Base-by-base conservation (phyloP, 345 rosid genomes). In the Mercurialis annua region DNA sequence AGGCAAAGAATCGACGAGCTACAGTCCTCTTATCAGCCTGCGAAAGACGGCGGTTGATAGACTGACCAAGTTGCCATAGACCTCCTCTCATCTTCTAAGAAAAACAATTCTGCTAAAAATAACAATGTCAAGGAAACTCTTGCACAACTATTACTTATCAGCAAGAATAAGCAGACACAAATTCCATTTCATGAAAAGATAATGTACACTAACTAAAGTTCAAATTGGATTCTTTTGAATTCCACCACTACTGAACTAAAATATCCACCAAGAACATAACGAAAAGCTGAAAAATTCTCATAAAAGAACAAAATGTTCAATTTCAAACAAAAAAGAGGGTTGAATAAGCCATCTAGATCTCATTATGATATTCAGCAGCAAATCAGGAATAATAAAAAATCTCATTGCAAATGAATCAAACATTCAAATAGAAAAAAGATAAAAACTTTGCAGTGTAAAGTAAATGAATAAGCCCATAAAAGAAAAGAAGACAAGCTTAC, bases 41-140 rank as follows among this genome's bases (percentile, higher is more conserved):
- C 58, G 85, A 84, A 75, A 91, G 83, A 47, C 84, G 96, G 59
- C 95, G 88, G 40, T 89, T 85, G 68, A 91, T 78, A 53, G 93
- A 91, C 77, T 89, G 98, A 53, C 99, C 96, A 44, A 94, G 93
- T 81, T 94, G 96, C 99, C 98, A 92, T 63, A 95, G 77, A 70
- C 88, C 92, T 73, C 98, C 98, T 80, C 94, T 95, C 99, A 90
- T 95, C 74, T 78, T 85, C 71, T 61, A 57, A 54, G 56, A 24
- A 59, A 62, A 43, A 73, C 64, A 52, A 64, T 44, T 65, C 85
- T 81, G 76, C 69, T 56, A 50, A 31, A n/a, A n/a, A n/a, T 74
- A 67, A 14, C 23, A 80, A 56, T 16, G 15, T 8, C 12, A 78
- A 67, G 20, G 2, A 30, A 54, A 56, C 52, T 43, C 9, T 60